These are phyloP conservation scores for Sisymbrium irio DNA, from an alignment of 345 rosid genomes.

Conservation along the genomic window DNA sequence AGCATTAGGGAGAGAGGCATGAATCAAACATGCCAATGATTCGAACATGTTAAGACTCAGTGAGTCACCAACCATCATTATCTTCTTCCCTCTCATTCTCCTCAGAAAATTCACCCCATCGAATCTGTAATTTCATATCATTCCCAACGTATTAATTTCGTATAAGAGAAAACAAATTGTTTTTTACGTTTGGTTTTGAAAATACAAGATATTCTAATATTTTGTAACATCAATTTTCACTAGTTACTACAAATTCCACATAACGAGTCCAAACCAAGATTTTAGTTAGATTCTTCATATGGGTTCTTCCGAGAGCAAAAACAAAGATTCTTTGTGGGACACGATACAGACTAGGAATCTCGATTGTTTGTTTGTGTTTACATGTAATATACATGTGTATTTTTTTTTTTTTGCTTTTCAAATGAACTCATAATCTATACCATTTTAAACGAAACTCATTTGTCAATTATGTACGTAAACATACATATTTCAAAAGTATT, in stretches of 20 bases:
- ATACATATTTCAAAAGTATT: neutral
- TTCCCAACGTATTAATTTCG: neutral
- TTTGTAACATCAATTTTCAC: neutral
- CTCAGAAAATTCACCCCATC: slow-evolving; percentile 66
- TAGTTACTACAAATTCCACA: neutral
- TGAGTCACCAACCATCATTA: slow-evolving; percentile 98
- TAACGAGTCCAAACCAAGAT: neutral
- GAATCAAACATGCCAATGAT: slow-evolving; percentile 74
- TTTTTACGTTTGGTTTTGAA: neutral
- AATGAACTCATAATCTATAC: neutral
- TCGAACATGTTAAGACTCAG: slow-evolving; percentile 77
- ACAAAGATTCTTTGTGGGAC: neutral
- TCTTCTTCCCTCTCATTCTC: slow-evolving; percentile 88
- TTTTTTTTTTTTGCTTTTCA: neutral
- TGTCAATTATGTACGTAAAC: neutral
- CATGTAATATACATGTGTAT: neutral
- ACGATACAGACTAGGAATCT: neutral
- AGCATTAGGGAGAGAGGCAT: slow-evolving; percentile 67
- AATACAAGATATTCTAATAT: neutral
- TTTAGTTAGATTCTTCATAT: neutral
- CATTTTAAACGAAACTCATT: neutral
- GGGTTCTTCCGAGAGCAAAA: neutral
- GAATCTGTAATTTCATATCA: slow-evolving; percentile 48
- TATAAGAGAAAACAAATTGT: no score
- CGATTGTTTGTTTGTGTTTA: neutral